Conservation (phyloP, 495 filamentous ascomycete species). For the Hypoxylon cercidicola region DNA sequence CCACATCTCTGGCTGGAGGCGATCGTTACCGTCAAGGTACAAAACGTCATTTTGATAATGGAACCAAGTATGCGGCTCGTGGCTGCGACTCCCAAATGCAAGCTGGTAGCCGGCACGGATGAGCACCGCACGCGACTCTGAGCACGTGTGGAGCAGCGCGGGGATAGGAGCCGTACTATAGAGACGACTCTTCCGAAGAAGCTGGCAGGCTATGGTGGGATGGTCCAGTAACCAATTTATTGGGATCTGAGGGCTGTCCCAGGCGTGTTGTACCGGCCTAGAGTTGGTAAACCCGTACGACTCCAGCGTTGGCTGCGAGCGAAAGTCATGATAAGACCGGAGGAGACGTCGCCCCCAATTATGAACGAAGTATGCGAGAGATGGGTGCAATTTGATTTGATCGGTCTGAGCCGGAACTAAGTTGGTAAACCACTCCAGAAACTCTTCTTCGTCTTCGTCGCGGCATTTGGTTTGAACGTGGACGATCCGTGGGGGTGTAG, state of each 20-base stretch:
- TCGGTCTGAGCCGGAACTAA: neutral
- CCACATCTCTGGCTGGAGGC: neutral
- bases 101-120: slow-evolving; percentile 31
- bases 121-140: slow-evolving; percentile 27
- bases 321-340: neutral
- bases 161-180: slow-evolving; percentile 35
- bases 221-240: slow-evolving; percentile 9
- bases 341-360: neutral
- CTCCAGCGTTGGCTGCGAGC: slow-evolving; percentile 1
- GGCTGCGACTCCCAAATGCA: slow-evolving; percentile 26
- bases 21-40: neutral
- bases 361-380: slow-evolving; percentile 9
- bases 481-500: slow-evolving; percentile 33
- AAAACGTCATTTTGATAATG: slow-evolving; percentile 27
- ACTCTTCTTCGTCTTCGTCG: neutral
- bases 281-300: slow-evolving; percentile 7
- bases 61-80: slow-evolving; percentile 33
- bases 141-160: slow-evolving; percentile 31
- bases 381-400: slow-evolving; percentile 5
- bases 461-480: neutral
- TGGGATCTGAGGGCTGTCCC: slow-evolving; percentile 11
- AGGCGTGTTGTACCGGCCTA: neutral
- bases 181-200: slow-evolving; percentile 10
- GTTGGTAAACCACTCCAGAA: neutral
- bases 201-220: neutral